These are phyloP conservation scores for Aureobasidium sp. DNA, from an alignment of 2,329 filamentous ascomycete species.

Conservation along the genomic window DNA sequence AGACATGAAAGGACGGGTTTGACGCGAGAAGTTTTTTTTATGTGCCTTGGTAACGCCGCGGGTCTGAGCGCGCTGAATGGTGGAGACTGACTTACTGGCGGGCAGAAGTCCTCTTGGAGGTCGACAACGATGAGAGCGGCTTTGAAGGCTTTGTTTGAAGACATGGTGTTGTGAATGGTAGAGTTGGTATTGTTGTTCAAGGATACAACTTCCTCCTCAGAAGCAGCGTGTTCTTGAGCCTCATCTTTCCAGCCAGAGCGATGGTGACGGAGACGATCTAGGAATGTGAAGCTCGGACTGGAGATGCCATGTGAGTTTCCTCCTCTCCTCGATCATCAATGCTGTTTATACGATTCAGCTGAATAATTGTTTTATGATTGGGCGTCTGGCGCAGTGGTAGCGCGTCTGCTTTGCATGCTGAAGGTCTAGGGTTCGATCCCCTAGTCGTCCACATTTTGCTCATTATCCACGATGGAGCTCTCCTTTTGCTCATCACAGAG, in stretches of 20 bases:
- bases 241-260: not conserved
- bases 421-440: too few relatives aligned
- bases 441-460: conserved; percentile 6
- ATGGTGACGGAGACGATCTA: not conserved
- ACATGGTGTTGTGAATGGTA: not conserved
- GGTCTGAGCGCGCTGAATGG: not conserved
- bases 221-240: not conserved
- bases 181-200: not conserved
- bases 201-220: not conserved
- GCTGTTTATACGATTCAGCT: too few relatives aligned
- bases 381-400: too few relatives aligned
- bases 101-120: conserved; percentile 91
- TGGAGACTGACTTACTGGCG: conserved; percentile 55
- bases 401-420: too few relatives aligned
- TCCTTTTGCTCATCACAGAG: not conserved
- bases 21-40: not conserved
- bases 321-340: too few relatives aligned
- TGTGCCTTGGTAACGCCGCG: not conserved
- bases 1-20: not conserved
- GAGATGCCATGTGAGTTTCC: not conserved
- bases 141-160: conserved; percentile 1
- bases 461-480: not conserved
- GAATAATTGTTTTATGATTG: too few relatives aligned
- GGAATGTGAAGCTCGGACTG: not conserved
- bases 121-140: conserved; percentile 47